Base-by-base conservation (phyloP, 2,329 filamentous ascomycete genomes). In the Aspergillus aculeatus region DNA sequence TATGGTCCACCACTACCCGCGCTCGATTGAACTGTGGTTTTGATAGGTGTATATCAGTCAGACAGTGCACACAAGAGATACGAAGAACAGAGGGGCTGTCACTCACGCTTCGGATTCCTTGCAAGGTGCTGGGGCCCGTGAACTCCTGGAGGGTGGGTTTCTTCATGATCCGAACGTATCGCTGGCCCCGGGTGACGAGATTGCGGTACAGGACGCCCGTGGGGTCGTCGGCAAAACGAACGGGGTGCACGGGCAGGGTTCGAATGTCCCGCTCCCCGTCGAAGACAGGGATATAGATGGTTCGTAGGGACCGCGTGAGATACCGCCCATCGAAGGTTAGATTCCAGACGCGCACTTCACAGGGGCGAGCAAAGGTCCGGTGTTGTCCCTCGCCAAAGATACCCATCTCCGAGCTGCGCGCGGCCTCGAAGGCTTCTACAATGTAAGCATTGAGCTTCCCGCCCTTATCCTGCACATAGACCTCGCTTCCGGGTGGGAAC, bases 381-480 rank as follows among this genome's bases (percentile, higher is more conserved):
- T n/a, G n/a, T n/a, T n/a, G n/a, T n/a, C n/a, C n/a, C n/a, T n/a
- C n/a, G 41, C 41, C 41, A 14, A 5, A 5, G 14, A 14, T 47
- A 16, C 12, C 4, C 14, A 14, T 16, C 14, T 4, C 41, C 12
- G 5, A 5, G 16, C 16, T 47, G 5, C 41, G 19, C 4, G 32
- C 51, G 14, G 32, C 51, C 24, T n/a, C 16, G 24, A 3, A 19
- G 1, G 31, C n/a, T 23, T 54, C 51, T 4, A 54, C 26, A 31
- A 54, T 32, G 16, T 54, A 54, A 5, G 51, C 51, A 24, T 54
- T 54, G 9, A 54, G 51, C 29, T 54, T 19, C 3, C 35, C 35
- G 5, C 26, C 14, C 16, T 54, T 32, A 12, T n/a, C n/a, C n/a
- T 24, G 16, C 14, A 54, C 51, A n/a, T 44, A 54, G 1, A 54